phyloP scores from a whole-genome alignment of 768 basidiomycete genomes.

The Auriscalpium vulgare region DNA sequence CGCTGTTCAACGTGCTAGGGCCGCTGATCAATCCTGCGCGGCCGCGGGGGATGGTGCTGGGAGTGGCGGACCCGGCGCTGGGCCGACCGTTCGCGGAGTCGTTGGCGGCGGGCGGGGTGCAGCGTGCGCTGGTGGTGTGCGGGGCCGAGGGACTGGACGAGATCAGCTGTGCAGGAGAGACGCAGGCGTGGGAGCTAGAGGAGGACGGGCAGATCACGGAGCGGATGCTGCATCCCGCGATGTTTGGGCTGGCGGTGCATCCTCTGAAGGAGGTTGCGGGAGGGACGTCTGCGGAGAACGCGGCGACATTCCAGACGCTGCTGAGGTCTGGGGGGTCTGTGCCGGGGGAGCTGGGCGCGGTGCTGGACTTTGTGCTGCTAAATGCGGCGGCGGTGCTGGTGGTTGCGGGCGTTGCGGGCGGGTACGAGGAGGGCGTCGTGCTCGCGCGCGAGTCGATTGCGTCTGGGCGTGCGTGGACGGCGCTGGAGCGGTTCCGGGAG shows the following conservation, averaged over 20 bases:
- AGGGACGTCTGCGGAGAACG: slow-evolving; percentile 73
- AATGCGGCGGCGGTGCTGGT: slow-evolving; percentile 79
- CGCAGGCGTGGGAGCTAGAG: slow-evolving; percentile 71
- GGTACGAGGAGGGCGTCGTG: slow-evolving; percentile 63
- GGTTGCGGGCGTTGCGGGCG: slow-evolving; percentile 64
- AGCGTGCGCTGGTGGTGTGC: slow-evolving; percentile 87
- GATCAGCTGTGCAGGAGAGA: slow-evolving; percentile 89
- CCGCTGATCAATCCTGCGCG: slow-evolving; percentile 89
- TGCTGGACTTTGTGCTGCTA: slow-evolving; percentile 82
- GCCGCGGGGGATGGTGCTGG: slow-evolving; percentile 85
- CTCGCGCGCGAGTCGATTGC: slow-evolving; percentile 55
- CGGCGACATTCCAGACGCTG: slow-evolving; percentile 58
- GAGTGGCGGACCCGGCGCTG: slow-evolving; percentile 76
- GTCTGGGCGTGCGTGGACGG: slow-evolving; percentile 41
- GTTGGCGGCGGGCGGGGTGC: slow-evolving; percentile 63
- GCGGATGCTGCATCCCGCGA: slow-evolving; percentile 52
- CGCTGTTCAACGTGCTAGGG: slow-evolving; percentile 93
- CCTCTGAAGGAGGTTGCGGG: slow-evolving; percentile 65
- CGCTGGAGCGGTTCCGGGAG: slow-evolving; percentile 8
- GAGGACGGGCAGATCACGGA: slow-evolving; percentile 58
- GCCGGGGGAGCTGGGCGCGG: slow-evolving; percentile 49
- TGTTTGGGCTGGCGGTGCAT: slow-evolving; percentile 73
- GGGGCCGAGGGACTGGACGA: slow-evolving; percentile 90
- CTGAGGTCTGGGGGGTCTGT: slow-evolving; percentile 49
- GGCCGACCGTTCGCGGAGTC: slow-evolving; percentile 77